phyloP scores from a whole-genome alignment of 2,329 filamentous ascomycete genomes.

The Pestalotiopsis sp. region DNA sequence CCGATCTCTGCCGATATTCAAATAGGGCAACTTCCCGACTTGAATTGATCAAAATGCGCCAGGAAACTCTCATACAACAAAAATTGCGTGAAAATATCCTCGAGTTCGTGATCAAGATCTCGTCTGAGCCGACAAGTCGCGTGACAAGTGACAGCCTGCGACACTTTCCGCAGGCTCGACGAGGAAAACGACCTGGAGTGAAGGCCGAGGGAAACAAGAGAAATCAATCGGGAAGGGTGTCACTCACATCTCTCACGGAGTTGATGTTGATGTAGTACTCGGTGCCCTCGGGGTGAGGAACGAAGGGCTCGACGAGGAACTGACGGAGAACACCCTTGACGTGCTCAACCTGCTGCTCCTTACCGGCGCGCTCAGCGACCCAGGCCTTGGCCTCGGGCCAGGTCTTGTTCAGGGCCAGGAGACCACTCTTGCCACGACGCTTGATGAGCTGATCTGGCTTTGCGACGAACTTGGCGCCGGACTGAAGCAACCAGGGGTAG shows the following conservation, averaged over 20 bases:
- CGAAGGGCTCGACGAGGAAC: slow-evolving; percentile 98
- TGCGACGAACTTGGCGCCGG: slow-evolving; percentile 90
- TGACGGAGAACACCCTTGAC: slow-evolving; percentile 86
- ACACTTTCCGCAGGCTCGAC: not conserved
- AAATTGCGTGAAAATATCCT: not conserved
- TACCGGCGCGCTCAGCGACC: slow-evolving; percentile 90
- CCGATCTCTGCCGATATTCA: slow-evolving; percentile 12
- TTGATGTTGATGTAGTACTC: slow-evolving; percentile 99
- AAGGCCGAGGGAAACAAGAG: slow-evolving; percentile 14
- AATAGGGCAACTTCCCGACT: slow-evolving; percentile 1
- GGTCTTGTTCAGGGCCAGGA: slow-evolving; percentile 94
- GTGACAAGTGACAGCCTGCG: not conserved
- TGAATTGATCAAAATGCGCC: not conserved
- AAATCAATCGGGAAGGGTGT: not conserved
- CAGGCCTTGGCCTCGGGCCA: slow-evolving; percentile 94
- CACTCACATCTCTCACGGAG: slow-evolving; percentile 96
- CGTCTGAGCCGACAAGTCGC: not conserved
- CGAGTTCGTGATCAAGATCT: not conserved
- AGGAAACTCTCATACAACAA: not conserved
- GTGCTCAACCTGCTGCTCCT: slow-evolving; percentile 90
- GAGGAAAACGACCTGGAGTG: not conserved
- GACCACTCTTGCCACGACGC: slow-evolving; percentile 97
- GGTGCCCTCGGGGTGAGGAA: slow-evolving; percentile 90
- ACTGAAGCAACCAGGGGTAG: slow-evolving; percentile 90
- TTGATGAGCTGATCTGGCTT: slow-evolving; percentile 99